phyloP scores from a whole-genome alignment of 2,329 filamentous ascomycete species.

The Clonostachys rhizophaga region DNA sequence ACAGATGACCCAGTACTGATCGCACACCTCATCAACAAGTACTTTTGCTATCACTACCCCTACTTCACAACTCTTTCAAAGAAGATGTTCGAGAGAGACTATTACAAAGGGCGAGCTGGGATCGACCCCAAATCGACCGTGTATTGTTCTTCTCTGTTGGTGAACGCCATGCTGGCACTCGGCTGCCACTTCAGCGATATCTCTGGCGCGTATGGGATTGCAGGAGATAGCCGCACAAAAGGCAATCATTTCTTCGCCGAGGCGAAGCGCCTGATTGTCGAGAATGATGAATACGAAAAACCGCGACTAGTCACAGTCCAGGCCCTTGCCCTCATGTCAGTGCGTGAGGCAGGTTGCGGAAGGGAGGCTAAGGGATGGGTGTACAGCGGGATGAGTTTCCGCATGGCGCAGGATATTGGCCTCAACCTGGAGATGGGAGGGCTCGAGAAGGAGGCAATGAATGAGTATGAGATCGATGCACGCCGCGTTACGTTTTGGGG shows the following conservation, averaged over 20 bases:
- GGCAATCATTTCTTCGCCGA: conserved; percentile 96
- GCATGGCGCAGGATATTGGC: conserved; percentile 93
- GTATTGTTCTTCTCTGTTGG: conserved; percentile 84
- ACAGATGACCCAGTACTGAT: conserved; percentile 76
- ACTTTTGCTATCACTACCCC: conserved; percentile 96
- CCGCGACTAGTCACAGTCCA: conserved; percentile 87
- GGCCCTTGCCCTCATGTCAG: conserved; percentile 91
- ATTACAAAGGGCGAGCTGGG: conserved; percentile 62
- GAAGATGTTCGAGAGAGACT: conserved; percentile 81
- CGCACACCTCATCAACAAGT: conserved; percentile 89
- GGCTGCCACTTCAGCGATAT: conserved; percentile 89
- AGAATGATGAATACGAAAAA: conserved; percentile 90
- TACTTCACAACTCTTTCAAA: conserved; percentile 93
- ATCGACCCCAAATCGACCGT: conserved; percentile 45
- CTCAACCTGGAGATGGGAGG: conserved; percentile 78
- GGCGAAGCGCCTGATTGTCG: conserved; percentile 82
- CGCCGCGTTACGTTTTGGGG: conserved; percentile 94
- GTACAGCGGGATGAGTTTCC: conserved; percentile 96
- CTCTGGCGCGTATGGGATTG: conserved; percentile 64
- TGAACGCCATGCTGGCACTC: conserved; percentile 90
- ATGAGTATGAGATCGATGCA: conserved; percentile 83
- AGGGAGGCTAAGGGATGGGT: conserved; percentile 96
- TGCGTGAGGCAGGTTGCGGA: conserved; percentile 90
- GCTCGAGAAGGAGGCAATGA: conserved; percentile 56
- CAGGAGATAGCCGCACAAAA: conserved; percentile 76